Conservation (phyloP, 2,329 filamentous ascomycete species). For the Ophiocordyceps robertsii region DNA sequence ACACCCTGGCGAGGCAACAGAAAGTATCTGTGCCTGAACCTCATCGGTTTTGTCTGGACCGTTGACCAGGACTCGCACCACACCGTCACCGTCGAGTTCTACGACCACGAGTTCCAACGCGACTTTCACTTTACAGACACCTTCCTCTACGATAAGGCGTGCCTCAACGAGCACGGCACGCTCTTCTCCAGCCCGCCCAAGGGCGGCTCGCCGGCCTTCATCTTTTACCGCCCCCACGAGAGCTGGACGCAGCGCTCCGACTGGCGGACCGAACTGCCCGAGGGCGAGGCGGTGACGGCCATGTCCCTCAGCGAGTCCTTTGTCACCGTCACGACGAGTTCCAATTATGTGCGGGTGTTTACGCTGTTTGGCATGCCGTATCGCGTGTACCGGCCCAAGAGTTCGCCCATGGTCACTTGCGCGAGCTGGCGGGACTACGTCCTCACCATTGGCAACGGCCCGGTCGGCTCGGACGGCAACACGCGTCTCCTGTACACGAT, state of each 20-base stretch:
- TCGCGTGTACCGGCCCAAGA: constrained; percentile 84
- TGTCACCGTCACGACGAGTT: constrained; percentile 74
- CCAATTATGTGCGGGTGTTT: constrained; percentile 83
- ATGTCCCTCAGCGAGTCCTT: constrained; percentile 89
- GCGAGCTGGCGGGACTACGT: constrained; percentile 93
- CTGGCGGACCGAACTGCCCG: constrained; percentile 79
- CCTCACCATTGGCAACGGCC: constrained; percentile 88
- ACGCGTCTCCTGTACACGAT: constrained; percentile 79
- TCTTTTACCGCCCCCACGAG: constrained; percentile 97
- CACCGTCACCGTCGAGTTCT: constrained; percentile 94
- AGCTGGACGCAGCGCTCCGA: constrained; percentile 87
- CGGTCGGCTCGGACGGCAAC: constrained; percentile 64
- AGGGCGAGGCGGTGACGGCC: constrained; percentile 72
- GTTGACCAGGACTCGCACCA: constrained; percentile 89
- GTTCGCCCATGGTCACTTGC: constrained; percentile 78
- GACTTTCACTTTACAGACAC: constrained; percentile 98
- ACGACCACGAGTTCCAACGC: constrained; percentile 81
- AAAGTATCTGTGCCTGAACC: constrained; percentile 83
- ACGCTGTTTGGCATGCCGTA: constrained; percentile 86
- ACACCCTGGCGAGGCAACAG: constrained; percentile 93
- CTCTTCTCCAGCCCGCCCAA: constrained; percentile 71
- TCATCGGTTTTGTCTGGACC: constrained; percentile 93
- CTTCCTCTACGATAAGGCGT: constrained; percentile 92
- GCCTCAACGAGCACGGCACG: constrained; percentile 71
- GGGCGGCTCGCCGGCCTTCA: constrained; percentile 53